Conservation (phyloP, 306 rosid genomes). For the Hippophae tibetana region DNA sequence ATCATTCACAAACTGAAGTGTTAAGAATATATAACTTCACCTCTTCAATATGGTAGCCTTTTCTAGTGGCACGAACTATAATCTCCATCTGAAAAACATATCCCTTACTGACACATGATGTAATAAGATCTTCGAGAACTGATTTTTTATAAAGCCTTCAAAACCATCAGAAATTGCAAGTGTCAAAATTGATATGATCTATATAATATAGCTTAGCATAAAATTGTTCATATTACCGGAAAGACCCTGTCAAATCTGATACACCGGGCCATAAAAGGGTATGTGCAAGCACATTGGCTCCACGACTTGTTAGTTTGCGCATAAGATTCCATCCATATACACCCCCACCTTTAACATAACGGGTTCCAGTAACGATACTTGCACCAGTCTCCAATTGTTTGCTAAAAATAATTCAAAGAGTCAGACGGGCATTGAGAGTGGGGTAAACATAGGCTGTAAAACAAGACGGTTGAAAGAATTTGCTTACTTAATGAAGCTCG, state of each 20-base stretch:
- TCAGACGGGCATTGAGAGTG: background rate
- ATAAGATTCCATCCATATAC: conserved; percentile 99
- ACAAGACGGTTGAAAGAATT: conserved; percentile 9
- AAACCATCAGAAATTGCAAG: conserved; percentile 16
- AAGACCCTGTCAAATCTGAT: conserved; percentile 96
- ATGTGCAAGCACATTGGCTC: conserved; percentile 96
- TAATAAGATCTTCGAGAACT: conserved; percentile 84
- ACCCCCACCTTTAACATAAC: conserved; percentile 89
- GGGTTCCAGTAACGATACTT: conserved; percentile 87
- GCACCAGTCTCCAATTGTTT: conserved; percentile 78
- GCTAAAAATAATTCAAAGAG: conserved; percentile 22
- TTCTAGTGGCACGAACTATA: conserved; percentile 94
- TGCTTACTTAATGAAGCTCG: conserved; percentile 68
- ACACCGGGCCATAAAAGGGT: conserved; percentile 96
- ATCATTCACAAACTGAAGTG: conserved; percentile 9
- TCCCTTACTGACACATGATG: conserved; percentile 87
- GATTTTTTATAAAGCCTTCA: conserved; percentile 81
- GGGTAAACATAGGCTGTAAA: conserved; percentile 1
- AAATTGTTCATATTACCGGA: conserved; percentile 42
- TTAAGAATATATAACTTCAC: conserved; percentile 24
- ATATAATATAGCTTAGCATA: conserved; percentile 10
- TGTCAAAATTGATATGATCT: conserved; percentile 19
- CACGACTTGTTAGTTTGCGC: conserved; percentile 97
- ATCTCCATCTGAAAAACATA: conserved; percentile 99
- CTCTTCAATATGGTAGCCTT: conserved; percentile 87